Evolutionary conservation across 805 yeast genomes (phyloP).

Genomic region (Saccharomycodes ludwigii): DNA sequence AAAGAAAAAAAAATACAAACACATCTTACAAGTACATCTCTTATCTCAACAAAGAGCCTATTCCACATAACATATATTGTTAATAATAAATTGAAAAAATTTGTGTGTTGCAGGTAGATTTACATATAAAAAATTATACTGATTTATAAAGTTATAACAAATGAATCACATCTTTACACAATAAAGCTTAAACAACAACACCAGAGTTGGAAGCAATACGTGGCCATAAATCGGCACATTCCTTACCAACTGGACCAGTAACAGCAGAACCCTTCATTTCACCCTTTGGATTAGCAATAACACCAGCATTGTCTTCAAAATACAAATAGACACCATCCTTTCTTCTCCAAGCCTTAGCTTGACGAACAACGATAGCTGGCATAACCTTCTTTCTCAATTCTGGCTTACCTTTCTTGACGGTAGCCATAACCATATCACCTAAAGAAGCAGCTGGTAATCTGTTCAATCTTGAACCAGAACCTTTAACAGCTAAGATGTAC

Average conservation of each 20-base stretch:
- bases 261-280: slow-evolving; percentile 99
- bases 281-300: slow-evolving; percentile 99
- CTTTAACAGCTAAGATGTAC: slow-evolving; percentile 97
- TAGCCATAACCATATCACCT: slow-evolving; percentile 99
- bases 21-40: too few relatives aligned
- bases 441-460: slow-evolving; percentile 99
- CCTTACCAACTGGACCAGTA: slow-evolving; percentile 99
- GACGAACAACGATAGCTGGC: slow-evolving; percentile 99
- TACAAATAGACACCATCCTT: slow-evolving; percentile 98
- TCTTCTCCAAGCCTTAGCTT: slow-evolving; percentile 99
- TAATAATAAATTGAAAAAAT: too few relatives aligned
- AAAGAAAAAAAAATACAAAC: too few relatives aligned
- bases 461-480: slow-evolving; percentile 98
- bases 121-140: too few relatives aligned
- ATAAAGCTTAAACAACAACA: slow-evolving; percentile 85
- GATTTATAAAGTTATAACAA: slow-evolving; percentile 11
- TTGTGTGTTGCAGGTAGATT: too few relatives aligned
- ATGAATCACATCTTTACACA: slow-evolving; percentile 10
- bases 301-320: slow-evolving; percentile 99
- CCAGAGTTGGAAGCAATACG: slow-evolving; percentile 99
- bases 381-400: slow-evolving; percentile 99
- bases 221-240: slow-evolving; percentile 99
- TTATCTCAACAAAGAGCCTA: too few relatives aligned
- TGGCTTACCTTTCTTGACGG: slow-evolving; percentile 99
- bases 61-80: too few relatives aligned